Conservation (phyloP, 164 flowering plant species). For the grape (Vitis vinifera) region DNA sequence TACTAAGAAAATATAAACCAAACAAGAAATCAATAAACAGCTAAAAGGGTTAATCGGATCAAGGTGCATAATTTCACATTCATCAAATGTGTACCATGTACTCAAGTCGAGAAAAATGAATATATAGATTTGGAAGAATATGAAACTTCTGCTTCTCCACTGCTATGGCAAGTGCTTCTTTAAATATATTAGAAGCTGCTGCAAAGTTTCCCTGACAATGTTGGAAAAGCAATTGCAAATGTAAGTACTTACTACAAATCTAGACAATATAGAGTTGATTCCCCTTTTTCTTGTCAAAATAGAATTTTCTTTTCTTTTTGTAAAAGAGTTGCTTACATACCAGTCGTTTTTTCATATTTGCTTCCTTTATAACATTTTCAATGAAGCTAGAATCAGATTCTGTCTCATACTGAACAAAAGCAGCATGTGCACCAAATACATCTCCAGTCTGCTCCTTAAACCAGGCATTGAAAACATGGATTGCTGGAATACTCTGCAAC, state of each 20-base stretch:
- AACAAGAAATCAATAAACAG: neutral
- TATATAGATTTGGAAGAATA: constrained; percentile 48
- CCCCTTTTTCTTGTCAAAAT: neutral
- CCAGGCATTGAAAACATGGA: constrained; percentile 76
- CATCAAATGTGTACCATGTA: constrained; percentile 48
- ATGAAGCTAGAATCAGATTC: constrained; percentile 47
- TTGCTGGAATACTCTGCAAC: constrained; percentile 59
- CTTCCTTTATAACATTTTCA: constrained; percentile 48
- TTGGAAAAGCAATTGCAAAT: constrained; percentile 7
- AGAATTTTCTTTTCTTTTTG: neutral
- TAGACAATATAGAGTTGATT: neutral
- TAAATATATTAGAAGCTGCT: constrained; percentile 59
- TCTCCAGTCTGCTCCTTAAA: constrained; percentile 83
- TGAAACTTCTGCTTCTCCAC: constrained; percentile 37
- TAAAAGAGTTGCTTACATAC: constrained; percentile 31
- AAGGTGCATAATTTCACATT: neutral
- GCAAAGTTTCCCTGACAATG: constrained; percentile 66
- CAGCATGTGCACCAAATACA: constrained; percentile 59
- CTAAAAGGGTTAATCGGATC: neutral
- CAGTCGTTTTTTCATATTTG: constrained; percentile 88
- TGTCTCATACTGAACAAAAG: constrained; percentile 35
- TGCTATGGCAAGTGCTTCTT: constrained; percentile 63
- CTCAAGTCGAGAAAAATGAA: constrained; percentile 57
- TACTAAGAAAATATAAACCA: neutral
- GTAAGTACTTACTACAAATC: neutral